Evolutionary conservation across 2,329 filamentous ascomycete species (phyloP), one percentile per base, ranked within the genome.

Genomic region (Neospermospora avenae): DNA sequence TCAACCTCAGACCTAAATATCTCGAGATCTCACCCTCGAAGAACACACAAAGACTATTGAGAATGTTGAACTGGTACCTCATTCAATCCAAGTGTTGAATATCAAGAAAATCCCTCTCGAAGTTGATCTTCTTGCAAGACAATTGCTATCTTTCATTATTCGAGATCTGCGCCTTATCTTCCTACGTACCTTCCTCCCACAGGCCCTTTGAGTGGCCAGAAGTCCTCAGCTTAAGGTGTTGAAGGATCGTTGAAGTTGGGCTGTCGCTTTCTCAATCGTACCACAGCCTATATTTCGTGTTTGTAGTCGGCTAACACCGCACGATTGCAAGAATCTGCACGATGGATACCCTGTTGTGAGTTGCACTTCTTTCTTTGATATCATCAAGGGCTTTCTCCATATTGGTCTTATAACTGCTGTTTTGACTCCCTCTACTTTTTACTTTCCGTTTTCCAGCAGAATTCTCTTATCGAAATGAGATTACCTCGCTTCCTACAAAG

Each of bases 301-400:
- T 6, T 42, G 11, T 3, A 24, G 42, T 31, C 48, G 13, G 48
- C 39, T 42, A 54, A 31, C 28, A 31, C 11, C 5, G 41, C 28
- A 37, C 45, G 8, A 13, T n/a, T 20, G 31, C 28, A 5, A 6
- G 31, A 18, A 46, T 18, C 52, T 61, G n/a, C 37, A 59, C 52
- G 58, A 80, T 81, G 78, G 78, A 80, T 67, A 80, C 78, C 14
- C 69, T 81, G 63, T 72, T 80, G 77, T 78, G 74, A 74, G 77
- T 68, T 41, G 16, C 34, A 37, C 28, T 42, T n/a, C 24, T 24
- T 39, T 45, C 35, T 28, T n/a, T 31, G 22, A 34, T 5, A 37
- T 20, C 39, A 34, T 31, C 24, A 6, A 10, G 28, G 28, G 11
- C 28, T 31, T 46, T 51, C 41, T 22, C 22, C 46, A 37, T 18